phyloP scores from a whole-genome alignment of 495 filamentous ascomycete genomes.

The Hypoxylon perforatum region DNA sequence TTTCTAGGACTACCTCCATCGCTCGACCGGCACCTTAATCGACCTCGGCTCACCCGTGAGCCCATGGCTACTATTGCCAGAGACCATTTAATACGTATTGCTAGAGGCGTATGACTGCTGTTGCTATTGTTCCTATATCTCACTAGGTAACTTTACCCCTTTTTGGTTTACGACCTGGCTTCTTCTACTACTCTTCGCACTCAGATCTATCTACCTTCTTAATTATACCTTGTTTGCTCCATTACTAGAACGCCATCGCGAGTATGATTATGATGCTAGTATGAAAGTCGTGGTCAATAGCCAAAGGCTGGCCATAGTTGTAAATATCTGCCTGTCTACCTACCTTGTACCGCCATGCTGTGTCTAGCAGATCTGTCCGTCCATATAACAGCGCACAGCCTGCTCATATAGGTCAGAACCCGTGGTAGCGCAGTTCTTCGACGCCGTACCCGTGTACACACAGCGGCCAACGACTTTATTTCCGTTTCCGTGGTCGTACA shows the following conservation, averaged over 20 bases:
- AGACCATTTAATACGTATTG: conserved; percentile 14
- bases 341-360: too few relatives aligned
- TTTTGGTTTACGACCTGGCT: background rate
- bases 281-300: conserved; percentile 21
- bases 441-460: too few relatives aligned
- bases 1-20: background rate
- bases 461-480: too few relatives aligned
- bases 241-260: background rate
- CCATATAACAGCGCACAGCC: too few relatives aligned
- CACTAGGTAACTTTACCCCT: background rate
- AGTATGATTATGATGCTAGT: background rate
- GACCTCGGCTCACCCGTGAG: background rate
- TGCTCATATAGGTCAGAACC: too few relatives aligned
- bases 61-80: conserved; percentile 7
- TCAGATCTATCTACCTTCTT: background rate
- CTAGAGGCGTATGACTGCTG: conserved; percentile 9
- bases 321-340: too few relatives aligned
- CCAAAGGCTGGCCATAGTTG: conserved; percentile 10
- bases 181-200: background rate
- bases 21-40: background rate
- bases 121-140: conserved; percentile 16
- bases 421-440: too few relatives aligned
- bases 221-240: background rate
- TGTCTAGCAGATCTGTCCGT: too few relatives aligned
- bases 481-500: too few relatives aligned